Evolutionary conservation across 2,329 filamentous ascomycete species (phyloP).

Genomic region (Penicillium sp.): DNA sequence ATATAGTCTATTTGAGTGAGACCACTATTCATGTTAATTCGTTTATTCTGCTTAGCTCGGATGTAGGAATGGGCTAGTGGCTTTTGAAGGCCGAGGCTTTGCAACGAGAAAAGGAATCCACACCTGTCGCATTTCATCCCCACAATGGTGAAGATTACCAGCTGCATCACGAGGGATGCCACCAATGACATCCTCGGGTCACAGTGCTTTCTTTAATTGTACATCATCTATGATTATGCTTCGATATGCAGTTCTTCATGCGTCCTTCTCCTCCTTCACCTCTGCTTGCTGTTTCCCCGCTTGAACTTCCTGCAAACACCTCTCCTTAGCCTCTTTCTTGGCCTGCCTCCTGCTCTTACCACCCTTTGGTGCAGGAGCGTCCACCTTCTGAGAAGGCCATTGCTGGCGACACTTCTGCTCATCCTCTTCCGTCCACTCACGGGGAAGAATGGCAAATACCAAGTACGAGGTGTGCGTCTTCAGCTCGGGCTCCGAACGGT

Average conservation of each 20-base stretch:
- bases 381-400: constrained; percentile 59
- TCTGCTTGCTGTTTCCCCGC: constrained; percentile 8
- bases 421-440: constrained; percentile 76
- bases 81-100: not conserved
- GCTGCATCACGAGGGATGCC: no score
- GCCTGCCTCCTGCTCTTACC: constrained; percentile 38
- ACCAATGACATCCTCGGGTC: not conserved
- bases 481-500: constrained; percentile 77
- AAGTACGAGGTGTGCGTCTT: constrained; percentile 98
- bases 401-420: constrained; percentile 62
- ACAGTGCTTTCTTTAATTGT: constrained; percentile 4
- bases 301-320: constrained; percentile 25
- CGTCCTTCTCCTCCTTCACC: constrained; percentile 3
- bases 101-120: no score
- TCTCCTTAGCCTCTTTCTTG: constrained; percentile 45
- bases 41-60: not conserved
- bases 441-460: constrained; percentile 84
- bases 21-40: not conserved
- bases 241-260: not conserved
- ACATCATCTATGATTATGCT: constrained; percentile 5
- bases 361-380: constrained; percentile 15
- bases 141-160: no score
- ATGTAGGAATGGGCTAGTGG: not conserved
- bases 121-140: no score
- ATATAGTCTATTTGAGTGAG: constrained; percentile 7